Conservation (phyloP, 306 rosid species). For the Clitoria ternatea region DNA sequence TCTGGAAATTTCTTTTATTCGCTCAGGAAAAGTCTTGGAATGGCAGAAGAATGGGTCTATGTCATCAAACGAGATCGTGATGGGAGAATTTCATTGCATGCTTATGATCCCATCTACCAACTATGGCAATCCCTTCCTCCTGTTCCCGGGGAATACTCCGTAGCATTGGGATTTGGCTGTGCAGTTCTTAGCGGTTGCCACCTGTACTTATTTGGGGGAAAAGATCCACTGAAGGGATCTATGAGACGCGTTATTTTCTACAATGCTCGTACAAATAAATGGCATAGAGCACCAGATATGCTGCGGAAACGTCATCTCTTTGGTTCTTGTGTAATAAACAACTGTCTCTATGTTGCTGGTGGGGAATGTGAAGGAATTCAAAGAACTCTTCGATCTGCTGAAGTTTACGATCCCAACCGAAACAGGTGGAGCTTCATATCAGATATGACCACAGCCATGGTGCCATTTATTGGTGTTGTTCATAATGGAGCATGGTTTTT, state of each 20-base stretch:
- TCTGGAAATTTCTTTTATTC: constrained; percentile 96
- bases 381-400: constrained; percentile 95
- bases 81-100: constrained; percentile 90
- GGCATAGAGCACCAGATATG: constrained; percentile 99
- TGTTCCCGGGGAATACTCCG: constrained; percentile 91
- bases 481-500: constrained; percentile 88
- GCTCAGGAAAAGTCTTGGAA: constrained; percentile 90
- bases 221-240: constrained; percentile 83
- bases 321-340: constrained; percentile 92
- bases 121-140: constrained; percentile 99
- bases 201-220: constrained; percentile 95
- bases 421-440: constrained; percentile 90
- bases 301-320: constrained; percentile 91
- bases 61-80: constrained; percentile 98
- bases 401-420: constrained; percentile 87
- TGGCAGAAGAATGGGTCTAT: constrained; percentile 99
- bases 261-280: constrained; percentile 88
- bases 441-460: constrained; percentile 96
- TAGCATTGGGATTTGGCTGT: constrained; percentile 95
- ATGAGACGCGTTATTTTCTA: constrained; percentile 98
- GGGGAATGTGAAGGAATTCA: constrained; percentile 99
- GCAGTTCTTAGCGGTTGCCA: constrained; percentile 99
- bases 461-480: constrained; percentile 95
- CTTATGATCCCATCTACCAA: constrained; percentile 94
- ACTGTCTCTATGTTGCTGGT: constrained; percentile 96